Conservation (phyloP, 176 grass and related monocot species). For the Ampelocalamus luodianensis region DNA sequence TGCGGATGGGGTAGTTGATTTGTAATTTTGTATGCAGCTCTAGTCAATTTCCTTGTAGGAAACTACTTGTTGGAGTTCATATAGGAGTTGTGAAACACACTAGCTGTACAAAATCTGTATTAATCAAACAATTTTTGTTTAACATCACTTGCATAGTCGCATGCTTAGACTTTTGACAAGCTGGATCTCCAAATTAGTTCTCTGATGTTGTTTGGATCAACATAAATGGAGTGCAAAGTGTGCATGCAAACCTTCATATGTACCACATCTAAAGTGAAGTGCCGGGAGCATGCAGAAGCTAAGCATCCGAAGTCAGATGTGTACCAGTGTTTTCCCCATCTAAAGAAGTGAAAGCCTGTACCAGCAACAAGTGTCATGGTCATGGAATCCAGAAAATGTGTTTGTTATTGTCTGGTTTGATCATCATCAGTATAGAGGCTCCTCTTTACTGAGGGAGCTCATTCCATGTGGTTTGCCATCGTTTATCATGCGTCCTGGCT, state of each 20-base stretch:
- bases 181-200: neutral
- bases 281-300: constrained; percentile 61
- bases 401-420: neutral
- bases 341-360: constrained; percentile 54
- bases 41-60: neutral
- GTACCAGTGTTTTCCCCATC: constrained; percentile 76
- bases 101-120: neutral
- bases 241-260: constrained; percentile 85
- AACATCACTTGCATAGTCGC: neutral
- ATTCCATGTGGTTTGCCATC: neutral
- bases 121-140: neutral
- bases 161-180: neutral
- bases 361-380: constrained; percentile 1
- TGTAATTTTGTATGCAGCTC: neutral
- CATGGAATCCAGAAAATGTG: constrained; percentile 9
- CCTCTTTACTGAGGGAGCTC: neutral
- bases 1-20: neutral
- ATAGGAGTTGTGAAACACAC: neutral
- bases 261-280: constrained; percentile 73
- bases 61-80: neutral
- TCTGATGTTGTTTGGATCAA: constrained; percentile 9
- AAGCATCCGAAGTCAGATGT: constrained; percentile 71
- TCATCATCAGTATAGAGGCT: neutral
- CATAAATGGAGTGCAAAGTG: constrained; percentile 67
- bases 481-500: neutral